phyloP scores from a whole-genome alignment of 2,329 filamentous ascomycete species.

The Ceratocystis smalleyi region DNA sequence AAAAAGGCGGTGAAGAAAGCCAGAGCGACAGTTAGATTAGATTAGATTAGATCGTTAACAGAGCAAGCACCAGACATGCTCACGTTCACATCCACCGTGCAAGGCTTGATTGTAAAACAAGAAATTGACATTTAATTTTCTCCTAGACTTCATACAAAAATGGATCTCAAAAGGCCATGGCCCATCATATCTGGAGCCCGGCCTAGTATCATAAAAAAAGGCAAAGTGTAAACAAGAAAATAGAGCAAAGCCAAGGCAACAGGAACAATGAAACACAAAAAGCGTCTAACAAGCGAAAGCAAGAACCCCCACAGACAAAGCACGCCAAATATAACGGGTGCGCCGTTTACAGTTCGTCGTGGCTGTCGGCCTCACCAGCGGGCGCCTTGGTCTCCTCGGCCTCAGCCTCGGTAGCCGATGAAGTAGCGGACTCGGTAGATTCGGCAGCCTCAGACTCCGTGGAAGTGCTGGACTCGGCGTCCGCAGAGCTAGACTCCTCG shows the following conservation, averaged over 20 bases:
- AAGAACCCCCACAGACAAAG: not conserved
- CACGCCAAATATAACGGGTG: not conserved
- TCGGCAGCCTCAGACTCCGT: slow-evolving; percentile 30
- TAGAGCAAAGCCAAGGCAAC: not conserved
- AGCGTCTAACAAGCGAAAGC: not conserved
- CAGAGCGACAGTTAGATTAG: not conserved
- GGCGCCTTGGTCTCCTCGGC: slow-evolving; percentile 27
- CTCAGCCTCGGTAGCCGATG: slow-evolving; percentile 26
- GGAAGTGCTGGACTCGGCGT: slow-evolving; percentile 29
- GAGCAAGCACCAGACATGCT: not conserved
- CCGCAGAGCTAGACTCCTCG: slow-evolving; percentile 28
- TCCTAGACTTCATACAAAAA: slow-evolving; percentile 15
- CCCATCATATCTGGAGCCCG: slow-evolving; percentile 9
- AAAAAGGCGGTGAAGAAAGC: not conserved
- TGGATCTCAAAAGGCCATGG: slow-evolving; percentile 9
- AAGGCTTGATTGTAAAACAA: not conserved
- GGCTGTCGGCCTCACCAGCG: slow-evolving; percentile 29
- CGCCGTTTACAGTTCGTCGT: slow-evolving; percentile 60
- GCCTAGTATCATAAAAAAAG: slow-evolving; percentile 9
- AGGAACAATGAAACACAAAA: slow-evolving; percentile 11
- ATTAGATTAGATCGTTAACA: not conserved
- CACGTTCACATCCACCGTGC: not conserved
- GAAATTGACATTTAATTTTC: slow-evolving; percentile 7
- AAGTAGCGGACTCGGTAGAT: slow-evolving; percentile 24
- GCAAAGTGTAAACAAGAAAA: not conserved